A percentile compares a stretch with the other conserved stretches of the same genome.
These are phyloP conservation scores for Plenodomus tracheiphilus DNA, from an alignment of 2,329 filamentous ascomycete genomes.

Conservation along the genomic window DNA sequence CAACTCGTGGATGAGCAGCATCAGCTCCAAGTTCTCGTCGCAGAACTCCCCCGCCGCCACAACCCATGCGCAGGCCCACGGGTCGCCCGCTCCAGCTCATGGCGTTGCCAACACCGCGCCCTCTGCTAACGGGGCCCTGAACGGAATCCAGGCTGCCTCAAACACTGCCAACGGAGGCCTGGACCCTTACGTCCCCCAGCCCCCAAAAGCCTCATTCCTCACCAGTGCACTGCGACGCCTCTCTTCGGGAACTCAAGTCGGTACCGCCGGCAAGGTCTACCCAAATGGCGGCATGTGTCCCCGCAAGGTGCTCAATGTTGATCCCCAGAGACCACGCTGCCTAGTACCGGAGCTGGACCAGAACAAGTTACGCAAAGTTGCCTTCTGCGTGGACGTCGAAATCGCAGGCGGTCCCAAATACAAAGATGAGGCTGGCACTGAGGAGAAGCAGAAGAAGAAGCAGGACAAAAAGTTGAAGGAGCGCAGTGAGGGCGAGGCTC, in stretches of 20 bases:
- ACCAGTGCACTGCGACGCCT: slow-evolving; percentile 79
- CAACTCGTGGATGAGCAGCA: slow-evolving; percentile 89
- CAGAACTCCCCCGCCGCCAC: slow-evolving; percentile 44
- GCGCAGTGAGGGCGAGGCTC: slow-evolving; percentile 72
- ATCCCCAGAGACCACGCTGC: slow-evolving; percentile 77
- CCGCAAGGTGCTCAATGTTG: slow-evolving; percentile 81
- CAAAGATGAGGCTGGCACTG: slow-evolving; percentile 58
- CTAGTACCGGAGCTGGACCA: slow-evolving; percentile 77
- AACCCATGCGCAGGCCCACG: slow-evolving; percentile 38
- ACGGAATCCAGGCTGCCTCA: slow-evolving; percentile 42
- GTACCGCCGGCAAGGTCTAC: slow-evolving; percentile 55
- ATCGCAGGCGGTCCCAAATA: slow-evolving; percentile 88
- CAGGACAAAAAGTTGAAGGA: slow-evolving; percentile 63
- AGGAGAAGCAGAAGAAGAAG: slow-evolving; percentile 54
- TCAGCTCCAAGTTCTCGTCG: slow-evolving; percentile 89
- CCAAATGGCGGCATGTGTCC: slow-evolving; percentile 74
- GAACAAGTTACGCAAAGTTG: slow-evolving; percentile 80
- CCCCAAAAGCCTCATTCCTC: slow-evolving; percentile 77
- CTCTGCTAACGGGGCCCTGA: slow-evolving; percentile 42
- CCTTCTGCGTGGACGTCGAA: slow-evolving; percentile 96
- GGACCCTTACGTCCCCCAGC: slow-evolving; percentile 72
- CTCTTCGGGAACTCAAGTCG: slow-evolving; percentile 61
- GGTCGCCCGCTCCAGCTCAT: slow-evolving; percentile 45
- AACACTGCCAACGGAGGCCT: slow-evolving; percentile 35
- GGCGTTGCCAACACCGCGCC: slow-evolving; percentile 58